A percentile compares a stretch with the other conserved stretches of the same genome.
These are phyloP conservation scores for Cryptococcus sp. DNA, from an alignment of 1,284 basidiomycete species.

Conservation along the genomic window DNA sequence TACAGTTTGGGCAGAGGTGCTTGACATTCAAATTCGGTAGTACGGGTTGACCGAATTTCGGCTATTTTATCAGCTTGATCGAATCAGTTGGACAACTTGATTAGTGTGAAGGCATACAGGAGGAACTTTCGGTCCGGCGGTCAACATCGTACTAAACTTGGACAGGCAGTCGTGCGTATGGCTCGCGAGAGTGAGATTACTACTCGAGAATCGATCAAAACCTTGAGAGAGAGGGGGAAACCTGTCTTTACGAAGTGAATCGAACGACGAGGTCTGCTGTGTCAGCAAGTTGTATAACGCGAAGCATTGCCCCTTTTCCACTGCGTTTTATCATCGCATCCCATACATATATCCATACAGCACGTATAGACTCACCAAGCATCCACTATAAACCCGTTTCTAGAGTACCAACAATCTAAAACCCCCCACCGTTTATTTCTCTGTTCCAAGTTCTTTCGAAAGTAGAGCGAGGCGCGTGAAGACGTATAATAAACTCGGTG, in stretches of 20 bases:
- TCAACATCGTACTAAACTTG: not conserved
- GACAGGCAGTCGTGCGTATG: too few species aligned
- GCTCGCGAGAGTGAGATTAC: too few species aligned
- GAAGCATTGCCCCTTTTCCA: too few species aligned
- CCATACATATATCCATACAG: too few species aligned
- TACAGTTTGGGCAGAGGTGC: constrained; percentile 90
- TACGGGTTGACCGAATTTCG: constrained; percentile 55
- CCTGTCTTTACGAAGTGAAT: too few species aligned
- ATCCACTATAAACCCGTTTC: too few species aligned
- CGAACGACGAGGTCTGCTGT: not conserved
- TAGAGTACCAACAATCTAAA: too few species aligned
- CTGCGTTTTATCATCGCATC: not conserved
- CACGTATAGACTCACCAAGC: too few species aligned
- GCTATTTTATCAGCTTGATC: constrained; percentile 11
- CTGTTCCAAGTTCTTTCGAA: too few species aligned
- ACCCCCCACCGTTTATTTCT: too few species aligned
- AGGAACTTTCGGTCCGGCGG: not conserved
- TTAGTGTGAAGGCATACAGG: not conserved
- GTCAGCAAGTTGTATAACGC: not conserved
- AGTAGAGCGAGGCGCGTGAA: too few species aligned
- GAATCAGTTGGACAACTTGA: not conserved
- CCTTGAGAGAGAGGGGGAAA: not conserved
- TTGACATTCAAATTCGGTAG: constrained; percentile 69
- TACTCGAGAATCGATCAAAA: not conserved
- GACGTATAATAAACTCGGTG: too few species aligned